Base-by-base conservation (phyloP, 2,329 filamentous ascomycete species). In the Aureobasidium uvarum region DNA sequence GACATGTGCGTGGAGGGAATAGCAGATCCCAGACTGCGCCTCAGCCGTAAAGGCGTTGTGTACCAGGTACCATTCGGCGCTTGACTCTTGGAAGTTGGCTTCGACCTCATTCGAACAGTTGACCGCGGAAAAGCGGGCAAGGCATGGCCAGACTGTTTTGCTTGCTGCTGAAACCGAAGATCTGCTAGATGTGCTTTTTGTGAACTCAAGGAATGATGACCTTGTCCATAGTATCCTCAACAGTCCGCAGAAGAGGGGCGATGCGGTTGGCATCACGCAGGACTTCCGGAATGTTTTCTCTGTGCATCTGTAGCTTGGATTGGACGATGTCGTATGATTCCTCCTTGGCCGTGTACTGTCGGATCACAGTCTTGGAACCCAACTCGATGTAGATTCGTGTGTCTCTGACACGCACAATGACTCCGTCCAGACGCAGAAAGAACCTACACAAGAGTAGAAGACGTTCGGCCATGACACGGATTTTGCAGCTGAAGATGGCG, bases 381-480 rank as follows among this genome's bases (percentile, higher is more conserved):
- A 98, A 96, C 75, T 99, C 95, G 65, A 97, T 86, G 76, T 96
- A 99, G 39, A 99, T 83, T 68, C 95, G 84, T 0, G 94, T 98
- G 74, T 99, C 95, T 64, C 94, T 84, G 66, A 99, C 85, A 66
- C 95, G 84, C 66, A 97, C 85, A 50, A 99, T 74, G 52, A 99
- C 95, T 72, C 92, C 89, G 73, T 99, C 95, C 45, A 99, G 81
- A 66, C 95, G 85, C 89, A 99, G 91, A 77, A 96, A 99, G 74
- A 97, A 88, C 28, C 95, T 85, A 70, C 86, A 87, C 3, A 99
- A 84, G 67, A 99, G 81, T 64, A 99, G 83, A 78, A 99, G 87
- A 64, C 95, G 84, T 72, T 89, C 86, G 64, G 93, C 91, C 88
- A 98, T 97, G 65, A 98, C 94, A 67, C 95, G 85, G 59, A 98